phyloP scores from a whole-genome alignment of 371 early-diverging fungal species.

The Rhizopus delemar region DNA sequence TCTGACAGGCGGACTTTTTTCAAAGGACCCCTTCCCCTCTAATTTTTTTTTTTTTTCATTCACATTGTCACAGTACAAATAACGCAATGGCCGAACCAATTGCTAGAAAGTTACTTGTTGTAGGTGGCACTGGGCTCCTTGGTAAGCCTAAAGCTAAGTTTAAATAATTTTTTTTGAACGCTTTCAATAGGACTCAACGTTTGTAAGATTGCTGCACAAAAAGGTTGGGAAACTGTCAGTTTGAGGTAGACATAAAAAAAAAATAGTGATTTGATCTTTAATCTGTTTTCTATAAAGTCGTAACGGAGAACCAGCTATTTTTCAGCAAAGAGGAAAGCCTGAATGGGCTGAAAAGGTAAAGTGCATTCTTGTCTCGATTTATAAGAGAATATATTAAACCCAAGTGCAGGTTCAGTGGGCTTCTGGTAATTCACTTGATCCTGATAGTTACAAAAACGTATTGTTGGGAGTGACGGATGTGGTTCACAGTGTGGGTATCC shows the following conservation, averaged over 20 bases:
- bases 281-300: conserved; percentile 39
- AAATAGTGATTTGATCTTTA: background rate
- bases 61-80: background rate
- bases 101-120: conserved; percentile 64
- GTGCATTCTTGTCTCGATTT: background rate
- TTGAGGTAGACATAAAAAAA: conserved; percentile 53
- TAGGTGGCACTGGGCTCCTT: conserved; percentile 74
- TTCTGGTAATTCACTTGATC: conserved; percentile 66
- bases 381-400: background rate
- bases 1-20: no score
- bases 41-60: no score
- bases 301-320: conserved; percentile 49
- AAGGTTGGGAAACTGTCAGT: conserved; percentile 78
- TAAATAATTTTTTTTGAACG: background rate
- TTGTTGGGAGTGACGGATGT: conserved; percentile 65
- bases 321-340: conserved; percentile 33
- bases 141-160: conserved; percentile 36
- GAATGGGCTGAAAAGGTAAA: conserved; percentile 49
- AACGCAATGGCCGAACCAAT: conserved; percentile 35
- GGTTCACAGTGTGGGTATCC: conserved; percentile 73
- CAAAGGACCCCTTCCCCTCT: no score
- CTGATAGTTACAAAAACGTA: conserved; percentile 55
- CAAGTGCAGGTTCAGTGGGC: conserved; percentile 36
- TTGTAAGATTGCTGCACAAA: conserved; percentile 63
- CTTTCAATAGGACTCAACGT: conserved; percentile 50